phyloP scores from a whole-genome alignment of 2,329 filamentous ascomycete genomes.

The Penicillium sp. region DNA sequence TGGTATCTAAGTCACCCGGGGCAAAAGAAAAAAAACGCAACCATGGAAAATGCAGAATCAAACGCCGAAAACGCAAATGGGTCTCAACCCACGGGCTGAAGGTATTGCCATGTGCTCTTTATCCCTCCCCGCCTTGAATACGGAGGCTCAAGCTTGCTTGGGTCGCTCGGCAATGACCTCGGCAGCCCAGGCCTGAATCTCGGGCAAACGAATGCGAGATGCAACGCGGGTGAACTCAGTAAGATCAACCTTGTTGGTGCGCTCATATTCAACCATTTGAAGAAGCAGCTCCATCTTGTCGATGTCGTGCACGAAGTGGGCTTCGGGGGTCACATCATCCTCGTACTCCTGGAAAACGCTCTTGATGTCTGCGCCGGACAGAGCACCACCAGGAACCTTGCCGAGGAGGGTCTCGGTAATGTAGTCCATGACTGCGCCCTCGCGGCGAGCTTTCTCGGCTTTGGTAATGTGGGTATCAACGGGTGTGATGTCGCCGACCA shows the following conservation, averaged over 20 bases:
- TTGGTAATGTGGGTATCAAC: slow-evolving; percentile 78
- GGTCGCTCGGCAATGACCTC: slow-evolving; percentile 73
- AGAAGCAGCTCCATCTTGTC: slow-evolving; percentile 95
- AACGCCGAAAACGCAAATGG: slow-evolving; percentile 15
- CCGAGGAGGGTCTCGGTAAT: slow-evolving; percentile 73
- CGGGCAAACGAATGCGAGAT: slow-evolving; percentile 69
- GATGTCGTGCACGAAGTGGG: slow-evolving; percentile 89
- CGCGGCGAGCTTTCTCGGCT: slow-evolving; percentile 82
- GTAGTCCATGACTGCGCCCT: slow-evolving; percentile 89
- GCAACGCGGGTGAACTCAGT: slow-evolving; percentile 85
- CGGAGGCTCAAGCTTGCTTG: slow-evolving; percentile 48
- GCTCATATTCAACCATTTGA: slow-evolving; percentile 97
- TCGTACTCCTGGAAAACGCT: slow-evolving; percentile 95
- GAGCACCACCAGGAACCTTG: slow-evolving; percentile 68
- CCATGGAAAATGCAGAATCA: slow-evolving; percentile 6
- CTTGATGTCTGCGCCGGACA: slow-evolving; percentile 69
- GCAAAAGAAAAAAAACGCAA: slow-evolving; percentile 4
- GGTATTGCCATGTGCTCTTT: background rate
- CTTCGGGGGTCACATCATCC: slow-evolving; percentile 79
- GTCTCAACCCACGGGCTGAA: background rate
- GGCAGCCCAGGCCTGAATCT: slow-evolving; percentile 78
- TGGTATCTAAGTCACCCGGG: slow-evolving; percentile 18
- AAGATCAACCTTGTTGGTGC: slow-evolving; percentile 70
- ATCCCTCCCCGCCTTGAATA: background rate
- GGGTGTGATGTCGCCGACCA: slow-evolving; percentile 96